These are phyloP conservation scores for Penicillium brasilianum DNA, from an alignment of 2,329 filamentous ascomycete species.

Conservation along the genomic window DNA sequence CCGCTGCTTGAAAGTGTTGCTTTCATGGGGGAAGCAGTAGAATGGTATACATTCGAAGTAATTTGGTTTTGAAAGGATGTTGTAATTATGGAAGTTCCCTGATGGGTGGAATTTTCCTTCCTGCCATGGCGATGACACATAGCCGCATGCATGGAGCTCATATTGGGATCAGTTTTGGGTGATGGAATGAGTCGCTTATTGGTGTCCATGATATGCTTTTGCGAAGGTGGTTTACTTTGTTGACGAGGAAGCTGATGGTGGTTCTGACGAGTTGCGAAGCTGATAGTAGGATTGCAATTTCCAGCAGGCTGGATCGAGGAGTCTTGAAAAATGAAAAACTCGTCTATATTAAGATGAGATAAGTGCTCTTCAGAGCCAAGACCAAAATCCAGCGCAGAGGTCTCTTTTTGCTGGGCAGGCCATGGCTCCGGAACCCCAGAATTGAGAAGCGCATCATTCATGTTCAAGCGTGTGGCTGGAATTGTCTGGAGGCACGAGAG, in stretches of 20 bases:
- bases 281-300: background rate
- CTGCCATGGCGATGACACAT: no score
- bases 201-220: no score
- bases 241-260: background rate
- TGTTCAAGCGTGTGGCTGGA: constrained; percentile 1
- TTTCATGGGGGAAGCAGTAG: background rate
- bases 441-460: constrained; percentile 24
- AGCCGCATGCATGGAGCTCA: background rate
- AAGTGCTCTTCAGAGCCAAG: constrained; percentile 9
- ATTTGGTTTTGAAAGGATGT: background rate
- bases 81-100: background rate
- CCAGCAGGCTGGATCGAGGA: background rate
- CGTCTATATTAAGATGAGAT: constrained; percentile 1
- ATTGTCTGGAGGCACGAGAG: background rate
- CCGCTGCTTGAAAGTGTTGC: background rate
- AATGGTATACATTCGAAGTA: background rate
- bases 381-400: background rate
- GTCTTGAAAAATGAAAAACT: background rate
- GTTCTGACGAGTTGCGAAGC: background rate
- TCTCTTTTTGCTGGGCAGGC: constrained; percentile 13
- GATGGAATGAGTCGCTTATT: background rate
- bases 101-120: background rate
- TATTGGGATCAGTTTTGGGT: background rate
- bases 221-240: background rate
- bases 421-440: constrained; percentile 18